Base-by-base conservation (phyloP, 192 early-diverging fungal species). In the Pilaira anomala region DNA sequence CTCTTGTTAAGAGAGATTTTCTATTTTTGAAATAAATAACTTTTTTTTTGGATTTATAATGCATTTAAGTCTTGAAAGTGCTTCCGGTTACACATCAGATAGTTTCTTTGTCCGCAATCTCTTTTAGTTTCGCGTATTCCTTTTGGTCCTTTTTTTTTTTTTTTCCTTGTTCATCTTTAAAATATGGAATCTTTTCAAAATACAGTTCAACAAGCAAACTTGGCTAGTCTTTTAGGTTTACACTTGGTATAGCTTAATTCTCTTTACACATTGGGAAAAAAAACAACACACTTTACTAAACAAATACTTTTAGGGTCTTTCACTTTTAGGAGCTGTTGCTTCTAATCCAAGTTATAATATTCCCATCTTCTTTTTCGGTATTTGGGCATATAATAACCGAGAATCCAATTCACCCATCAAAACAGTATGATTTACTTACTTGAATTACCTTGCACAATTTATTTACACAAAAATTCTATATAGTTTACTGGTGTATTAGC, bases 321-420 rank as follows among this genome's bases (percentile, higher is more conserved):
- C 76, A 36, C 71, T 83, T 14, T 60, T 79, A 59, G 80, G 73
- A 9, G 72, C 76, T 30, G 61, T 83, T 67, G 62, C 78, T 6
- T 63, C 61, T 18, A 72, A 75, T 33, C 80, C 80, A 3, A 71
- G 53, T 29, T 83, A 83, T 65, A 83, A 83, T 40, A 71, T 78
- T 6, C 78, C 80, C 13, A 63, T 83, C 28, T 77, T 80, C 42
- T 74, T 83, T 48, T 83, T 80, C 63, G 80, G 78, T 5, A 72
- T 80, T 46, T 83, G 78, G 60, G 75, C 80, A 7, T 79, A 72
- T 24, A 66, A 83, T 39, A 71, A 74, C 63, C 76, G 75, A 48
- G 80, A 83, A 28, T 79, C 80, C 9, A 72, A 73, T 33, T 71
- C 72, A 24, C 80, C 80, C 18, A 71, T 82, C 29, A 78, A 82